phyloP scores from a whole-genome alignment of 306 rosid species.

The Biancaea sappan region DNA sequence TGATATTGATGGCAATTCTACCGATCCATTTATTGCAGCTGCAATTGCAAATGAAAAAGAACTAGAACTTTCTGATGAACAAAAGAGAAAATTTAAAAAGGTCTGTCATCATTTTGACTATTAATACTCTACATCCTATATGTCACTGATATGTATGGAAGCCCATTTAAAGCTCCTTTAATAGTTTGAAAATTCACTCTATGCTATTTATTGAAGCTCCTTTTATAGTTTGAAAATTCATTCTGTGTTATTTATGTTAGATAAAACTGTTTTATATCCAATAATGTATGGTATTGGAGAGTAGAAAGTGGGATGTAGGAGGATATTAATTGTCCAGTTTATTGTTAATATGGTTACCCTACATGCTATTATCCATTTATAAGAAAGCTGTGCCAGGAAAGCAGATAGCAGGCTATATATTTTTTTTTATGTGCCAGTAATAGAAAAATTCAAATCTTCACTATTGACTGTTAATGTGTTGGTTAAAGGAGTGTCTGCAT shows the following conservation, averaged over 20 bases:
- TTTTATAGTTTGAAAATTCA: conserved; percentile 5
- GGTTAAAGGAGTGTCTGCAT: neutral
- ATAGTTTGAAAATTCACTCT: conserved; percentile 3
- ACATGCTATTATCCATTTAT: neutral
- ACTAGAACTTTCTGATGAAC: conserved; percentile 80
- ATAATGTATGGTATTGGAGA: neutral
- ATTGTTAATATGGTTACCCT: neutral
- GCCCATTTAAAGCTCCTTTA: neutral
- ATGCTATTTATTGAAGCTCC: neutral
- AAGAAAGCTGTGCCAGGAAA: neutral
- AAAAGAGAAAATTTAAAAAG: conserved; percentile 75
- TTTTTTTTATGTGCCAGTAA: neutral
- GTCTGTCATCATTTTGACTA: conserved; percentile 40
- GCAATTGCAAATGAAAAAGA: conserved; percentile 87
- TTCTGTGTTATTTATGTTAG: neutral
- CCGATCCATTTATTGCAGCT: conserved; percentile 94
- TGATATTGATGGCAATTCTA: conserved; percentile 74
- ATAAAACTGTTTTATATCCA: neutral
- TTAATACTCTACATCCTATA: conserved; percentile 16
- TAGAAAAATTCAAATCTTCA: neutral
- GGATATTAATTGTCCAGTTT: neutral
- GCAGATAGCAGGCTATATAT: neutral
- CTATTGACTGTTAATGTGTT: neutral
- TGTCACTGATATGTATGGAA: neutral
- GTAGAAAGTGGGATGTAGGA: neutral